Base-by-base conservation (phyloP, 2,329 filamentous ascomycete genomes). In the Massarina eburnea region DNA sequence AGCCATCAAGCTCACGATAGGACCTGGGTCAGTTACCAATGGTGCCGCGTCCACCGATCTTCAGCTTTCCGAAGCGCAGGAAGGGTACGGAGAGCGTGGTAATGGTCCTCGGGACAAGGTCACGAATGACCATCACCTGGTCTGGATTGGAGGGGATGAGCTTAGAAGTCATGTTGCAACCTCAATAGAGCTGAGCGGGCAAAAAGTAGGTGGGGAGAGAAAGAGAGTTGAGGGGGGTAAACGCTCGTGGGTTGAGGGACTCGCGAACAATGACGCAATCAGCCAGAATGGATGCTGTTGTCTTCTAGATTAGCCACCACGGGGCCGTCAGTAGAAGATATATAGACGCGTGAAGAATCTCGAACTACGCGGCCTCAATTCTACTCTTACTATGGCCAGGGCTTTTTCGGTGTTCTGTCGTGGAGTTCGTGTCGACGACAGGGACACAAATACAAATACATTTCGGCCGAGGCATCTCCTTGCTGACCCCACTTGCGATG, bases 81-180 rank as follows among this genome's bases (percentile, higher is more conserved):
- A 99, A 99, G 7, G 94, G 94, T 2, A 91, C 80, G 8, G 88
- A 91, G 59, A 91, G 79, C 10, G 87, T 95, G 33, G 82, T 83
- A 43, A 96, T 80, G 21, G 57, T 57, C 56, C 86, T 85, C 12
- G 89, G 87, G 2, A 88, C 89, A 58, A 97, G 74, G 59, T 91
- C 81, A 53, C 92, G 88, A 62, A 95, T 92, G 50, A 96, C 89
- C 86, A 96, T 95, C 53, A 94, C 85, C 62, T 89, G 83, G 15
- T 84, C 80, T 10, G 91, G 91, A 59, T 92, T 85, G n/a, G 68
- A 66, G 2, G 76, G 76, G 17, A 77, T 71, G 43, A 71, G 52
- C 52, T 71, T 71, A 7, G 58, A 62, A 29, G 66, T 46, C 68
- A 71, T 71, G 20, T 41, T 61, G 54, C 20, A 20, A 17, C n/a